Evolutionary conservation across 2,329 filamentous ascomycete genomes (phyloP).

Genomic region (Rhynchosporium secalis): DNA sequence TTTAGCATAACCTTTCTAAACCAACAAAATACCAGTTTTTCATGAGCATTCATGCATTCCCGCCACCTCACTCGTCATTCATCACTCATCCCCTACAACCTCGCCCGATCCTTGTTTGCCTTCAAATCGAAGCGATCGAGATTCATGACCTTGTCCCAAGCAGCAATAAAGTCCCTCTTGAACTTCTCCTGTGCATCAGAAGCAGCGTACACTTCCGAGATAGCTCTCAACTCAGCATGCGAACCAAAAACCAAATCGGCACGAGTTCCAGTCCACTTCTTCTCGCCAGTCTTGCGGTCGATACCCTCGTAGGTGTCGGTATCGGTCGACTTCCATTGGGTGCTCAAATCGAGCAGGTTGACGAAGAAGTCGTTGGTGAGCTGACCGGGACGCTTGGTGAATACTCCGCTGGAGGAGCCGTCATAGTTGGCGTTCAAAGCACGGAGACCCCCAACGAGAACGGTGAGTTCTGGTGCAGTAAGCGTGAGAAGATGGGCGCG

Average conservation of each 20-base stretch:
- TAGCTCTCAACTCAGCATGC: conserved; percentile 71
- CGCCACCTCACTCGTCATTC: neutral
- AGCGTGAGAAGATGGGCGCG: conserved; percentile 69
- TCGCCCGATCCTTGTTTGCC: neutral
- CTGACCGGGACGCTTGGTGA: conserved; percentile 66
- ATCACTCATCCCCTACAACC: neutral
- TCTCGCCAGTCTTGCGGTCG: conserved; percentile 63
- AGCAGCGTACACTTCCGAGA: conserved; percentile 68
- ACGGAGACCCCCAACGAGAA: conserved; percentile 71
- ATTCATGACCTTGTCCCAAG: conserved; percentile 76
- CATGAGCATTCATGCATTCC: too few species aligned
- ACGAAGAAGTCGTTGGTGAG: conserved; percentile 82
- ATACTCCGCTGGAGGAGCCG: conserved; percentile 64
- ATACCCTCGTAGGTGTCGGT: conserved; percentile 62
- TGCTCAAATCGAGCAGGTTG: conserved; percentile 70
- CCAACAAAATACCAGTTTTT: too few species aligned
- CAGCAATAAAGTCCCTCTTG: conserved; percentile 67
- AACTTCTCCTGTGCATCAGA: conserved; percentile 63
- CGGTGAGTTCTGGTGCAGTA: conserved; percentile 69
- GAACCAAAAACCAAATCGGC: conserved; percentile 70
- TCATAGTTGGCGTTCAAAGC: conserved; percentile 70
- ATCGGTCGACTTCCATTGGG: conserved; percentile 60
- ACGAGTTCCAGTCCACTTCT: conserved; percentile 70
- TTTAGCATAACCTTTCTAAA: too few species aligned
- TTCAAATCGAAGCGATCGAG: conserved; percentile 64